Percentiles rank a stretch among this genome's conserved stretches.
Conservation (phyloP, 2,329 filamentous ascomycete genomes). For the Hypoxylon rubiginosum region DNA sequence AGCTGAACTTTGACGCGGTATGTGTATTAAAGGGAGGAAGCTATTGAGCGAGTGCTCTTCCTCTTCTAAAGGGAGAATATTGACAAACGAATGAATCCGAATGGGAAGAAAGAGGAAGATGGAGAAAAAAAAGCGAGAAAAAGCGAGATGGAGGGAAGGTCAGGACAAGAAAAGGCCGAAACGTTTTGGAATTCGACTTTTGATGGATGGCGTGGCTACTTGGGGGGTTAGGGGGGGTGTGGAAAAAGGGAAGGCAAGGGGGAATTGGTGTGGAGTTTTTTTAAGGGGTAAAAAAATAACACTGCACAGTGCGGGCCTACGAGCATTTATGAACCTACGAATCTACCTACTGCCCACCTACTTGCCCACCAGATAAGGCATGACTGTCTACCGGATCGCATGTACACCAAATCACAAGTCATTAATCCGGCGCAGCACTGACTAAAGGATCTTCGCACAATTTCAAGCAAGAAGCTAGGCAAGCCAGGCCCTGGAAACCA, state of each 20-base stretch:
- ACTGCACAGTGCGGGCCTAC: constrained; percentile 21
- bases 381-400: constrained; percentile 14
- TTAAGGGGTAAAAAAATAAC: constrained; percentile 38
- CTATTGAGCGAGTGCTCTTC: constrained; percentile 53
- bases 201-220: constrained; percentile 49
- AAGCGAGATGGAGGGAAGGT: constrained; percentile 44
- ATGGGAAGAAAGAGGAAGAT: constrained; percentile 49
- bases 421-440: constrained; percentile 26
- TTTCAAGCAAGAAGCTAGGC: constrained; percentile 34
- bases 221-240: constrained; percentile 38
- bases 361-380: constrained; percentile 9
- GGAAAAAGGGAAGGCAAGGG: constrained; percentile 42
- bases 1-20: constrained; percentile 31
- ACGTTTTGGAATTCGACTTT: constrained; percentile 54
- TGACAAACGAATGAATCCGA: constrained; percentile 57
- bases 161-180: constrained; percentile 54
- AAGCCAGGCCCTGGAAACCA: constrained; percentile 9
- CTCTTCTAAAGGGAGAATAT: constrained; percentile 52
- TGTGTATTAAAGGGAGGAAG: constrained; percentile 55
- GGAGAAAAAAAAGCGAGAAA: too few species aligned
- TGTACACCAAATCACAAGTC: constrained; percentile 13
- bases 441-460: constrained; percentile 39
- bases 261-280: constrained; percentile 45
- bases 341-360: background rate
- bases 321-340: too few species aligned